Conservation (phyloP, 73 alveolate species). For the Urostyla sp. region DNA sequence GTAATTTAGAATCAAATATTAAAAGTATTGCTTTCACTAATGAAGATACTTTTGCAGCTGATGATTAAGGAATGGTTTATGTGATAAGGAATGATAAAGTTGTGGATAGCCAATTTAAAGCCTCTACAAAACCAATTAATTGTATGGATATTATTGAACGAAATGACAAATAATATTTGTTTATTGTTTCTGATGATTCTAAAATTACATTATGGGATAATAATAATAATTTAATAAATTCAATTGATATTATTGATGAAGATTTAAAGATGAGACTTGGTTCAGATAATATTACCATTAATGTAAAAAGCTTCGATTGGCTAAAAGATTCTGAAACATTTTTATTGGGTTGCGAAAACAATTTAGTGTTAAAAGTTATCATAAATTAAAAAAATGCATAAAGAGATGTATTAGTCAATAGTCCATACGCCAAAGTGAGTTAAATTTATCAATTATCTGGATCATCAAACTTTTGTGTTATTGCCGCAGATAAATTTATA, state of each 20-base stretch:
- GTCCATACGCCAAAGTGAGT: conserved; percentile 7
- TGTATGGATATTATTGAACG: conserved; percentile 7
- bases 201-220: conserved; percentile 26
- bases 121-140: neutral
- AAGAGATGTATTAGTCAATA: conserved; percentile 36
- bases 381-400: neutral
- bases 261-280: conserved; percentile 30
- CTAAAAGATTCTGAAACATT: conserved; percentile 18
- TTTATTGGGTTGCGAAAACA: conserved; percentile 16
- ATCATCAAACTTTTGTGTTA: conserved; percentile 1
- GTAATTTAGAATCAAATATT: neutral
- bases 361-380: conserved; percentile 9
- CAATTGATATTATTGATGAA: conserved; percentile 23
- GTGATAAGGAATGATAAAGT: conserved; percentile 1
- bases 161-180: neutral
- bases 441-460: conserved; percentile 6
- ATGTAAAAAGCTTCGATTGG: conserved; percentile 11
- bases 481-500: conserved; percentile 26
- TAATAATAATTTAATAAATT: neutral
- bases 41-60: conserved; percentile 38
- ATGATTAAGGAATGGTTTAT: conserved; percentile 23
- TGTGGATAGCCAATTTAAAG: conserved; percentile 25
- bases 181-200: conserved; percentile 20
- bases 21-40: conserved; percentile 4
- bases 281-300: conserved; percentile 11